phyloP scores from a whole-genome alignment of 768 basidiomycete species.

The Boletus edulis region DNA sequence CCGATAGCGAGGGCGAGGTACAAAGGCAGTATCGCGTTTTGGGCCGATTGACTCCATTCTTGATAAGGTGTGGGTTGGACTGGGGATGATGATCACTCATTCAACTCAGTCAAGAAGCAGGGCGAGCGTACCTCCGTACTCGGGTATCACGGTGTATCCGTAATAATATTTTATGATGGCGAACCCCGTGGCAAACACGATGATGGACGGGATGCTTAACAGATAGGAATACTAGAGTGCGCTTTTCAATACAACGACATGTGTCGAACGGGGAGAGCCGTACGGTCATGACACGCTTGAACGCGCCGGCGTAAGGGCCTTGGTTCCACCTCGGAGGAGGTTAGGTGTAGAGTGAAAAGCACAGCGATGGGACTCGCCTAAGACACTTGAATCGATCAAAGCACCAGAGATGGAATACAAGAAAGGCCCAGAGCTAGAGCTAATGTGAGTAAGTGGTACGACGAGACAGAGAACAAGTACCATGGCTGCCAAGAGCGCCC shows the following conservation, averaged over 20 bases:
- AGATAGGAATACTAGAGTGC: slow-evolving; percentile 68
- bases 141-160: slow-evolving; percentile 51
- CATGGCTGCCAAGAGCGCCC: slow-evolving; percentile 52
- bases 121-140: slow-evolving; percentile 39
- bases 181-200: slow-evolving; percentile 60
- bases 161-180: slow-evolving; percentile 70
- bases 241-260: neutral
- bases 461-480: slow-evolving; percentile 32
- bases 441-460: neutral
- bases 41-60: slow-evolving; percentile 49
- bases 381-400: slow-evolving; percentile 79
- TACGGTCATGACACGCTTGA: slow-evolving; percentile 86
- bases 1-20: slow-evolving; percentile 59
- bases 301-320: slow-evolving; percentile 65
- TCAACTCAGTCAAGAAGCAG: neutral
- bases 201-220: slow-evolving; percentile 56
- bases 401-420: slow-evolving; percentile 74
- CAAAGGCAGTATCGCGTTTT: slow-evolving; percentile 60
- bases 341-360: neutral
- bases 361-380: slow-evolving; percentile 42
- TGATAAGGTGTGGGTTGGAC: slow-evolving; percentile 65
- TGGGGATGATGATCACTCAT: slow-evolving; percentile 21
- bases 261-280: slow-evolving; percentile 17
- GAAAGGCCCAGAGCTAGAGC: slow-evolving; percentile 36
- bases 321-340: slow-evolving; percentile 60